Conservation (phyloP, 108 stramenopile species). For the Conticribra guillardii region DNA sequence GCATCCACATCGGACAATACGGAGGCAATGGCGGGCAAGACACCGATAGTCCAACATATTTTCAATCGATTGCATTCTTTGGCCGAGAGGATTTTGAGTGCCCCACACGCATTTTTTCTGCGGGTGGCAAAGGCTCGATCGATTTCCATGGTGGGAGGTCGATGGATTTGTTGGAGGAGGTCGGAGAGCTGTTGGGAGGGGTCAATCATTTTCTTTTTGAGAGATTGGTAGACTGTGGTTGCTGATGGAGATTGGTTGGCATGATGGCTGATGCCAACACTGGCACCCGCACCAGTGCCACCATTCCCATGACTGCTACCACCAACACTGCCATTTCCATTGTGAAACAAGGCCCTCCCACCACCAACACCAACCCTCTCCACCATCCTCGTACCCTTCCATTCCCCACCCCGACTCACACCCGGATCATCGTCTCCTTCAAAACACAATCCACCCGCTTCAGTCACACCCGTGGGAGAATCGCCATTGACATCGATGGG, state of each 20-base stretch:
- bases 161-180: conserved; percentile 56
- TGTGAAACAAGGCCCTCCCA: too few species aligned
- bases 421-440: conserved; percentile 11
- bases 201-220: conserved; percentile 56
- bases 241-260: conserved; percentile 17
- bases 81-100: conserved; percentile 74
- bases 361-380: neutral
- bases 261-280: too few species aligned
- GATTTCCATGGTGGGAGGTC: conserved; percentile 28
- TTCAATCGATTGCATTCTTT: conserved; percentile 61
- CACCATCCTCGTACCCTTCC: conserved; percentile 13
- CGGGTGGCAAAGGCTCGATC: conserved; percentile 73
- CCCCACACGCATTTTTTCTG: conserved; percentile 86
- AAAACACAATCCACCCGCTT: conserved; percentile 11
- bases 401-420: conserved; percentile 9
- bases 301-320: too few species aligned
- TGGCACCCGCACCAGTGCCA: conserved; percentile 37
- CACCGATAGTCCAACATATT: conserved; percentile 81
- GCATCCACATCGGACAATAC: conserved; percentile 42
- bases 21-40: conserved; percentile 62
- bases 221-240: conserved; percentile 7
- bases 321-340: too few species aligned
- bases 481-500: conserved; percentile 31
- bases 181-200: conserved; percentile 60
- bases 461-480: conserved; percentile 27